Evolutionary conservation across 495 filamentous ascomycete species (phyloP).

Genomic region (Aspergillus bridgeri): DNA sequence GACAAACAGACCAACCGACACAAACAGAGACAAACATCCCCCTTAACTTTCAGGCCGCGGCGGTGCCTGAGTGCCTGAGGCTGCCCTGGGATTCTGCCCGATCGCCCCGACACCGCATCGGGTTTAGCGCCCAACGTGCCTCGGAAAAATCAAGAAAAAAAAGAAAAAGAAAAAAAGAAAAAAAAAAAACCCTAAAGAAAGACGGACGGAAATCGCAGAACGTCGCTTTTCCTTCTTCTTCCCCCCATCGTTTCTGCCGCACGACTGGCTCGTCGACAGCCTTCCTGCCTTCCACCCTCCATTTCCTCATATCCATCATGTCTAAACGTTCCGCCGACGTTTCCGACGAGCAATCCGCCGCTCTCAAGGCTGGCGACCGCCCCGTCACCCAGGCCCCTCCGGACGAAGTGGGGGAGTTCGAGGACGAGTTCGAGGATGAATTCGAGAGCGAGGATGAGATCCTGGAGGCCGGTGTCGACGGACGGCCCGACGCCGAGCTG

Average conservation of each 20-base stretch:
- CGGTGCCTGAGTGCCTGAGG: not conserved
- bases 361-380: slow-evolving; percentile 68
- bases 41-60: not conserved
- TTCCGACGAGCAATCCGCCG: slow-evolving; percentile 46
- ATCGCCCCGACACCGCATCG: slow-evolving; percentile 43
- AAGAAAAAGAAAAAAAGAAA: slow-evolving; percentile 27
- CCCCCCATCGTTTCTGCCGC: slow-evolving; percentile 10
- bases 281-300: not conserved
- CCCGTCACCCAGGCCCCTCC: slow-evolving; percentile 46
- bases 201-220: too few relatives aligned
- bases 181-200: slow-evolving; percentile 34
- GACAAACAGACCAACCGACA: not conserved
- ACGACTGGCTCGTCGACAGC: slow-evolving; percentile 25
- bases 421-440: slow-evolving; percentile 95
- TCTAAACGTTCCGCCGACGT: slow-evolving; percentile 65
- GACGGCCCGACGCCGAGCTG: slow-evolving; percentile 84
- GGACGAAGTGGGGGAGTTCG: slow-evolving; percentile 80
- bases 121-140: slow-evolving; percentile 33
- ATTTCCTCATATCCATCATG: slow-evolving; percentile 46
- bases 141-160: slow-evolving; percentile 20
- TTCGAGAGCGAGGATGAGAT: slow-evolving; percentile 97
- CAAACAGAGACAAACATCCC: not conserved
- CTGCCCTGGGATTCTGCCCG: slow-evolving; percentile 1
- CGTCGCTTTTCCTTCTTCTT: slow-evolving; percentile 1
- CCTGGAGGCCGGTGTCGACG: slow-evolving; percentile 89